Evolutionary conservation across 192 early-diverging fungal genomes (phyloP).

Genomic region (Thamnidium elegans): DNA sequence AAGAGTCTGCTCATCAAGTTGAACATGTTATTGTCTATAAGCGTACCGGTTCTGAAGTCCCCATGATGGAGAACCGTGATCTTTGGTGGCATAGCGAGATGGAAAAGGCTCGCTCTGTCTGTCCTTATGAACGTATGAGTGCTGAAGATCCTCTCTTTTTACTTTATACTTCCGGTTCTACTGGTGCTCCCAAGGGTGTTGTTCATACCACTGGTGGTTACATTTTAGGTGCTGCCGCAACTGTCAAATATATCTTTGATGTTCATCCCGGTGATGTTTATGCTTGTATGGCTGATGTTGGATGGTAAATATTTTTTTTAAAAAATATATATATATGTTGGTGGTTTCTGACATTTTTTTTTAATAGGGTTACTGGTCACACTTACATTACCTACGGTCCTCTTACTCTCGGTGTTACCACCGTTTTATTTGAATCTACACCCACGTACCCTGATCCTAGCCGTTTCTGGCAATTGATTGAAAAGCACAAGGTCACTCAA

Average conservation of each 20-base stretch:
- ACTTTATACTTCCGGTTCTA: conserved; percentile 90
- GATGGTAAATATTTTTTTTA: conserved; percentile 45
- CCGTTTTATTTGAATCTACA: conserved; percentile 92
- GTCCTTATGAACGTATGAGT: conserved; percentile 80
- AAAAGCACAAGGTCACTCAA: conserved; percentile 90
- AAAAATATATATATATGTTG: conserved; percentile 9
- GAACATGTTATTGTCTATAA: conserved; percentile 87
- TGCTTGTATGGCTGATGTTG: conserved; percentile 95
- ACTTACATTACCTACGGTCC: conserved; percentile 94
- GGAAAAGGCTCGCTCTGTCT: conserved; percentile 77
- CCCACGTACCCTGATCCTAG: conserved; percentile 88
- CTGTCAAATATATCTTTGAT: conserved; percentile 93
- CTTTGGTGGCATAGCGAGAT: conserved; percentile 94
- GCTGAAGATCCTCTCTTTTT: conserved; percentile 93
- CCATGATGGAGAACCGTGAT: conserved; percentile 73
- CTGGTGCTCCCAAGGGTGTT: conserved; percentile 89
- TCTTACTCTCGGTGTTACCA: conserved; percentile 80
- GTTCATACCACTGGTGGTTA: conserved; percentile 94
- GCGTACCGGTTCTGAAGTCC: conserved; percentile 79
- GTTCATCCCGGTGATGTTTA: conserved; percentile 84
- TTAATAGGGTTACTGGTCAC: conserved; percentile 63
- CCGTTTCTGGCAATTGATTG: conserved; percentile 80
- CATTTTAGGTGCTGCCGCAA: conserved; percentile 78
- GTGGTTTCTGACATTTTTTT: no score
- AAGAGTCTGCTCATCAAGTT: conserved; percentile 68